Conservation (phyloP, 371 early-diverging fungal species). For the Mucor saturninus region DNA sequence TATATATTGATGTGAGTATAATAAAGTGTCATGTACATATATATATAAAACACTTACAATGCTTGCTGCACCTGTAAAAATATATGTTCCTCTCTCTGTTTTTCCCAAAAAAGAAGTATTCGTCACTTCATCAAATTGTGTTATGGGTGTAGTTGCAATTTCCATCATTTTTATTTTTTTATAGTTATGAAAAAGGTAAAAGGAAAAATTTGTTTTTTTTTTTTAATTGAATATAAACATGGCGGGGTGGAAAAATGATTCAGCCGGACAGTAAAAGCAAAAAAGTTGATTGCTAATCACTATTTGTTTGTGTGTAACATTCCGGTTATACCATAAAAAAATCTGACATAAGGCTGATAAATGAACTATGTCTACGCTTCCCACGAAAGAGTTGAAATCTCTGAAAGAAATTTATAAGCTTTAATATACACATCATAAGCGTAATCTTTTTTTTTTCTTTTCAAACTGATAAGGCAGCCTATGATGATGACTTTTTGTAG, state of each 20-base stretch:
- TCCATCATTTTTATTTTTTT: too few relatives aligned
- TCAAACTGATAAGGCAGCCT: too few relatives aligned
- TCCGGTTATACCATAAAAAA: too few relatives aligned
- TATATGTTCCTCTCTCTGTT: neutral
- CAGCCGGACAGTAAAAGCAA: neutral
- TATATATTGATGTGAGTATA: neutral
- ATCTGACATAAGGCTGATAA: too few relatives aligned
- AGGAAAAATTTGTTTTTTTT: too few relatives aligned
- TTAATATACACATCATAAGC: too few relatives aligned
- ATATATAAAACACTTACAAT: slow-evolving; percentile 8
- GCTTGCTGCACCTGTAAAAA: slow-evolving; percentile 18
- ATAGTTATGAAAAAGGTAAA: too few relatives aligned
- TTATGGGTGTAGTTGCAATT: neutral
- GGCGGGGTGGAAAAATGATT: neutral
- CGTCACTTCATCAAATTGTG: slow-evolving; percentile 25
- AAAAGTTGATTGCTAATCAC: slow-evolving; percentile 11
- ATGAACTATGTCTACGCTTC: too few relatives aligned
- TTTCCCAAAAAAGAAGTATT: slow-evolving; percentile 17
- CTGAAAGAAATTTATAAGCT: too few relatives aligned
- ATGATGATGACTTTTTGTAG: too few relatives aligned
- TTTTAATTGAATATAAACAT: neutral
- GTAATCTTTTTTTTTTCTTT: too few relatives aligned
- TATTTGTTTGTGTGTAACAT: slow-evolving; percentile 5
- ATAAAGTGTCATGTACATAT: neutral
- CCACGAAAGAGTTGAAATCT: too few relatives aligned